Conservation (phyloP, 176 grass and related monocot species). For the barley (Hordeum vulgare) region MorexV3_pseudomolecules_assembly NC_058522.1:482823313-482823812, state of each 20-base stretch:
- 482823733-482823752: neutral
- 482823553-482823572: slow-evolving; percentile 24
- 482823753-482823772: neutral
- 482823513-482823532: slow-evolving; percentile 87
- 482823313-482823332: neutral
- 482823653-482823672: slow-evolving; percentile 2
- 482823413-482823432: slow-evolving; percentile 5
- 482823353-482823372: neutral
- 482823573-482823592: neutral
- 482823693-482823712: neutral
- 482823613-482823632: neutral
- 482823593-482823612: neutral
- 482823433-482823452: neutral
- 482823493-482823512: slow-evolving; percentile 79
- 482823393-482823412: neutral
- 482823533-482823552: slow-evolving; percentile 82
- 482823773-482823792: neutral
- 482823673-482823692: neutral
- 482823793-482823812: neutral
- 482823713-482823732: slow-evolving; percentile 8
- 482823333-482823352: neutral
- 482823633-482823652: neutral
- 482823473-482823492: slow-evolving; percentile 67
- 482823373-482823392: slow-evolving; percentile 7
- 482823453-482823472: slow-evolving; percentile 43